Base-by-base conservation (phyloP, 2,329 filamentous ascomycete species). In the Ceratocystis lukuohia region DNA sequence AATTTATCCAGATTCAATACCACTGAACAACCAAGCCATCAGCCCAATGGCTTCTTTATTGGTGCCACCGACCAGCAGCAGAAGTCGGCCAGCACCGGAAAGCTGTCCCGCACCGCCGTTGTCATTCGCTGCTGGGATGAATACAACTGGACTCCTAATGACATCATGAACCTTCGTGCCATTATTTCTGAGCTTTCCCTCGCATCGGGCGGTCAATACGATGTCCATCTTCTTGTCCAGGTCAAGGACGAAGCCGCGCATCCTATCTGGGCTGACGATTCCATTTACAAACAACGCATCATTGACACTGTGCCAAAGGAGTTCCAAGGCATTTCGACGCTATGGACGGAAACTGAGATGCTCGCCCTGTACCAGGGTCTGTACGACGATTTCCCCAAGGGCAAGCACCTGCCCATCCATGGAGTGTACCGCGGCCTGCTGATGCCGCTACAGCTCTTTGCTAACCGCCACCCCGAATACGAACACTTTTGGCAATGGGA, bases 291-390 rank as follows among this genome's bases (percentile, higher is more conserved):
- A 73, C 81, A 80, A 72, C 87, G 80, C 67, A 87, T 88, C 73
- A 79, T 83, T 64, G 84, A 88, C 62, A 82, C 83, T 30, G 82
- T 93, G 12, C 89, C 94, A 0, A 81, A 85, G 70, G 94, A 99
- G 73, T 96, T 99, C 76, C 87, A 84, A 70, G 89, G 89, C 61
- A 86, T 99, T 73, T 89, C 89, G 22, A 96, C 89, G 0, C 81
- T 97, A 5, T 99, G 94, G 94, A 94, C 90, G 0, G 91, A 96
- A 75, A 87, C 88, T 28, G 91, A 96, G 75, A 96, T 97, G 91
- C 81, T 88, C 65, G 84, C 91, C 67, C 82, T 96, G 71, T 99
- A 97, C 75, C 88, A 94, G 64, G 90, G 88, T 62, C 86, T 96
- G 30, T 87, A 90, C 72, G 90, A 95, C 69, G 84, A 88, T 59